Evolutionary conservation across 2,329 filamentous ascomycete genomes (phyloP).

Genomic region (Coniosporium tulheliwenetii): DNA sequence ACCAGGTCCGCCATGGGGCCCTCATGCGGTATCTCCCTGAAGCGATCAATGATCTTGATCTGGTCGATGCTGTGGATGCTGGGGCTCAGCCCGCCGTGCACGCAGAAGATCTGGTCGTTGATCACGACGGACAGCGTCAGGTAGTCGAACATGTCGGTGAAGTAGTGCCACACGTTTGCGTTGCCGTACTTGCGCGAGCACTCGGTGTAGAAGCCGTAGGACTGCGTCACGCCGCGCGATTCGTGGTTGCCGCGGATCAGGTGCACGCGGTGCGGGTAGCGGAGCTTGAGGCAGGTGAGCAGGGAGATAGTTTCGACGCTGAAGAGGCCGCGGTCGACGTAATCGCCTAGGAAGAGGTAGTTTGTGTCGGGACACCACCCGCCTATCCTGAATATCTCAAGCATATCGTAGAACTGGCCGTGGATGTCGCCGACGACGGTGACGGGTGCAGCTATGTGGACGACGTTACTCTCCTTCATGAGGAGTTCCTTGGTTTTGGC

Average conservation of each 20-base stretch:
- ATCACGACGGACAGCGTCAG: constrained; percentile 93
- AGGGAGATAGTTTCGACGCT: constrained; percentile 98
- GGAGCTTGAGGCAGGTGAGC: constrained; percentile 89
- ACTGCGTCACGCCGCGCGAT: constrained; percentile 92
- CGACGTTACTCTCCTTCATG: constrained; percentile 99
- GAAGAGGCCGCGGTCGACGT: constrained; percentile 96
- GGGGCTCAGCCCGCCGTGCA: constrained; percentile 61
- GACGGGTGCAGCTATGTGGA: constrained; percentile 87
- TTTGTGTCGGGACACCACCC: constrained; percentile 97
- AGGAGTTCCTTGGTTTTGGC: constrained; percentile 97
- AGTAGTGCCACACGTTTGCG: constrained; percentile 98
- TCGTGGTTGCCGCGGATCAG: constrained; percentile 97
- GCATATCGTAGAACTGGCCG: constrained; percentile 96
- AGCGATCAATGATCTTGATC: constrained; percentile 98
- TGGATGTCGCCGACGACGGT: constrained; percentile 98
- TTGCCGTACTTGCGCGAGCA: constrained; percentile 97
- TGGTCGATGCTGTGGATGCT: constrained; percentile 97
- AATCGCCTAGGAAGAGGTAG: constrained; percentile 94
- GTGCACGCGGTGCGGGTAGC: constrained; percentile 91
- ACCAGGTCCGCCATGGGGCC: constrained; percentile 99
- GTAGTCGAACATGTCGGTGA: constrained; percentile 99
- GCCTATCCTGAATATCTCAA: constrained; percentile 98
- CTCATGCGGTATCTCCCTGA: constrained; percentile 95
- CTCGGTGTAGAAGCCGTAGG: constrained; percentile 97
- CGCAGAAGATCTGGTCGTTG: constrained; percentile 97